Conservation (phyloP, 2,329 filamentous ascomycete species). For the Colletotrichum chrysophilum region DNA sequence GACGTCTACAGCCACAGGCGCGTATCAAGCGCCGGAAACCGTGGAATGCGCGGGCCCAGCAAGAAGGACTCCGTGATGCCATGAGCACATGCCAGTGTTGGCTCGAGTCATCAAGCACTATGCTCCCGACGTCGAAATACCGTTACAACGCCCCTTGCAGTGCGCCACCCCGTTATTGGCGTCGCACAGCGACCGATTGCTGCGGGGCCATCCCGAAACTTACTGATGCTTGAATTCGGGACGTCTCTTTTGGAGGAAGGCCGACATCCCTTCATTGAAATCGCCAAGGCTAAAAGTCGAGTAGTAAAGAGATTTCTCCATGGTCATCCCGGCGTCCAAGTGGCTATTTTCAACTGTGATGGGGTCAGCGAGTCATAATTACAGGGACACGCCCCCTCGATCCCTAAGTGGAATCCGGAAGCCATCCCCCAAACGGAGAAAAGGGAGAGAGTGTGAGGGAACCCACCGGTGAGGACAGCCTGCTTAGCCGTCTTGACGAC, state of each 20-base stretch:
- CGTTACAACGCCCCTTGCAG: background rate
- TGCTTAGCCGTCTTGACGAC: slow-evolving; percentile 47
- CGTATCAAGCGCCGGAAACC: background rate
- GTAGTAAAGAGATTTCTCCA: slow-evolving; percentile 40
- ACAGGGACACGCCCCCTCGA: background rate
- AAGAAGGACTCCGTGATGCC: background rate
- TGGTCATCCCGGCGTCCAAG: slow-evolving; percentile 41
- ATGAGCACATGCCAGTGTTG: background rate
- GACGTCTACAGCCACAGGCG: background rate
- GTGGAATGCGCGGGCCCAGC: background rate
- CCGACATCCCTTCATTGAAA: slow-evolving; percentile 44
- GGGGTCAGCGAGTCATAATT: slow-evolving; percentile 23
- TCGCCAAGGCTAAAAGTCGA: slow-evolving; percentile 41
- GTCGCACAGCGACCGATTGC: background rate
- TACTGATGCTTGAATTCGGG: slow-evolving; percentile 28
- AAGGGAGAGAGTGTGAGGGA: background rate
- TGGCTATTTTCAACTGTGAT: slow-evolving; percentile 44
- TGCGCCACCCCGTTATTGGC: background rate
- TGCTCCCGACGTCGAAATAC: background rate
- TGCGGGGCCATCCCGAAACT: background rate
- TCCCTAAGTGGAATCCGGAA: background rate
- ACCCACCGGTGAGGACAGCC: slow-evolving; percentile 43
- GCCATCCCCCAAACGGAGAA: background rate
- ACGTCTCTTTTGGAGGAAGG: slow-evolving; percentile 44
- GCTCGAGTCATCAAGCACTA: background rate